Conservation (phyloP, 1,284 basidiomycete genomes). For the Quambalaria eucalypti region DNA sequence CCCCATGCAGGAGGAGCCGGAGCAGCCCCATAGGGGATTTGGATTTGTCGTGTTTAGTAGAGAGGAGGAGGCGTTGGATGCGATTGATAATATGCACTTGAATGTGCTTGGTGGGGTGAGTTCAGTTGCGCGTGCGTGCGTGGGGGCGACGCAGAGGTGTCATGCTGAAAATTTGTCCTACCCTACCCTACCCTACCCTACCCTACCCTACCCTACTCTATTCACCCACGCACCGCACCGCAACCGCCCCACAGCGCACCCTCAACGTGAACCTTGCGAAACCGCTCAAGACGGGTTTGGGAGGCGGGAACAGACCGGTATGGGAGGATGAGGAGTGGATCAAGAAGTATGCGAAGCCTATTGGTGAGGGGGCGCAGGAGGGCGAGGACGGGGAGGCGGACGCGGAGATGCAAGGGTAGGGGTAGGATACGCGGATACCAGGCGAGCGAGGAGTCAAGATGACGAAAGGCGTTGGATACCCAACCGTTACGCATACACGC, state of each 20-base stretch:
- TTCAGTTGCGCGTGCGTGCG: too few species aligned
- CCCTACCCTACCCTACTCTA: not conserved
- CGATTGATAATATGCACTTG: slow-evolving; percentile 19
- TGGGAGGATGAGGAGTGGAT: slow-evolving; percentile 19
- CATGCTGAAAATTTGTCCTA: too few species aligned
- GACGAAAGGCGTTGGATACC: too few species aligned
- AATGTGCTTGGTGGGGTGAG: slow-evolving; percentile 9
- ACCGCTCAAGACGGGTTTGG: slow-evolving; percentile 3
- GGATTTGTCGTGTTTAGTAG: slow-evolving; percentile 12
- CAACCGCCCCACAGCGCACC: not conserved
- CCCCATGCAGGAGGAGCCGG: not conserved
- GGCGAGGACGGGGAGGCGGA: too few species aligned
- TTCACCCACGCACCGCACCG: not conserved
- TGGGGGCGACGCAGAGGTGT: too few species aligned
- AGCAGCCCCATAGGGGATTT: slow-evolving; percentile 6
- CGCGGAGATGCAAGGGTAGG: too few species aligned
- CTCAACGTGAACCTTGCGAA: slow-evolving; percentile 13
- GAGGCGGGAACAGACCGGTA: slow-evolving; percentile 4
- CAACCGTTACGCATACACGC: too few species aligned
- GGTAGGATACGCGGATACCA: too few species aligned
- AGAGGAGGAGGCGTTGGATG: slow-evolving; percentile 8
- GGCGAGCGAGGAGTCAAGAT: too few species aligned
- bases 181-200: too few species aligned
- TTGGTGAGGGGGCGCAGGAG: not conserved
- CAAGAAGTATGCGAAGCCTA: slow-evolving; percentile 7